A percentile compares a stretch with the other conserved stretches of the same genome.
These are phyloP conservation scores for Entophlyctis luteolus DNA, from an alignment of 192 early-diverging fungal species.

Conservation along the genomic window DNA sequence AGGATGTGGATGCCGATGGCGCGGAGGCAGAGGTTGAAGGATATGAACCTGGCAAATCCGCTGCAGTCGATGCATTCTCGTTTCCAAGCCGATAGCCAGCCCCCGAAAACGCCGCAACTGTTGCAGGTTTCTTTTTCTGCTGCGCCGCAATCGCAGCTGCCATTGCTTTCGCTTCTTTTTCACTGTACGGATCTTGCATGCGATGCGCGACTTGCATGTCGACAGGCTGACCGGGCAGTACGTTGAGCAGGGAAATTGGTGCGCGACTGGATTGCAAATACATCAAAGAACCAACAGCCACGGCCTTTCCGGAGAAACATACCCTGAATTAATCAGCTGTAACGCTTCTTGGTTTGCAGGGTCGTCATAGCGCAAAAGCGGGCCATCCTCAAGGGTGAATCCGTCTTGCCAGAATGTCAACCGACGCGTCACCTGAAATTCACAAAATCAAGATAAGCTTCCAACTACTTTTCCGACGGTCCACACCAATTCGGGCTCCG, in stretches of 20 bases:
- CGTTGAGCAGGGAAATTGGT: conserved; percentile 80
- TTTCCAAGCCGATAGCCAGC: conserved; percentile 14
- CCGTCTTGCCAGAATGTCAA: conserved; percentile 96
- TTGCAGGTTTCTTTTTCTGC: neutral
- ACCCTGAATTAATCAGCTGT: conserved; percentile 85
- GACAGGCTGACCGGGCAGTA: conserved; percentile 83
- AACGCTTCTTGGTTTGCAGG: conserved; percentile 82
- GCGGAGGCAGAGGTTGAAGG: conserved; percentile 10
- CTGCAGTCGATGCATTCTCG: neutral
- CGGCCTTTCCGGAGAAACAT: conserved; percentile 8
- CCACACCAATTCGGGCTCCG: conserved; percentile 18
- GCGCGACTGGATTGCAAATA: conserved; percentile 59
- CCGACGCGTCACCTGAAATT: conserved; percentile 51
- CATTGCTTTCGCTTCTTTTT: conserved; percentile 72
- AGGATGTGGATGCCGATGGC: conserved; percentile 21
- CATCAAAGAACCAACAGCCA: neutral
- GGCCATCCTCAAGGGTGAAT: conserved; percentile 92
- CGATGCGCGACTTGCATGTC: conserved; percentile 79
- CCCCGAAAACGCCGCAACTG: conserved; percentile 14
- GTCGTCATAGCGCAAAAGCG: conserved; percentile 78
- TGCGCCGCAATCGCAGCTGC: conserved; percentile 18
- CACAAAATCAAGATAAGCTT: neutral
- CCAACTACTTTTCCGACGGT: neutral
- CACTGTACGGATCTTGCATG: conserved; percentile 77
- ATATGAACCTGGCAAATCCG: conserved; percentile 34